Evolutionary conservation across 331 rosid genomes (phyloP).

Genomic region (Acacia concinna): DNA sequence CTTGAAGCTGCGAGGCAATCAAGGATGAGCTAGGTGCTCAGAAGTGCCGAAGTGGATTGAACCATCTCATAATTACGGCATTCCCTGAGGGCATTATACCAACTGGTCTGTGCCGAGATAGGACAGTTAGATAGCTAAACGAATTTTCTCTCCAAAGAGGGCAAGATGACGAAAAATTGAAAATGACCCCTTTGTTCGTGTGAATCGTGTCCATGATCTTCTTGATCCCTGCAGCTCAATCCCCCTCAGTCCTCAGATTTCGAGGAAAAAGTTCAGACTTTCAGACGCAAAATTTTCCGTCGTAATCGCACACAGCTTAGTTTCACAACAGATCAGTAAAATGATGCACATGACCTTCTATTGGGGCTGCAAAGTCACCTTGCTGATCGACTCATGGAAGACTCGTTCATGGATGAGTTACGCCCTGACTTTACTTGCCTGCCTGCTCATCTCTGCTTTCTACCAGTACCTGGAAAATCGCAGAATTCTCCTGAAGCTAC

Average conservation of each 20-base stretch:
- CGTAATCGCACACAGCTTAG: neutral
- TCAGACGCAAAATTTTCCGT: neutral
- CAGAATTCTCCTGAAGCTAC: slow-evolving; percentile 58
- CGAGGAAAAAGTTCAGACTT: neutral
- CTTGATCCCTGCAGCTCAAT: neutral
- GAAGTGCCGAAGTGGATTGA: neutral
- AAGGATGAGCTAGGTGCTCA: neutral
- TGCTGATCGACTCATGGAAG: slow-evolving; percentile 67
- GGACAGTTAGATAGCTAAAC: slow-evolving; percentile 17
- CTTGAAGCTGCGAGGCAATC: neutral
- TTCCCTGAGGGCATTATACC: neutral
- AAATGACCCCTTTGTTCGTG: neutral
- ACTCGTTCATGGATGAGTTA: slow-evolving; percentile 66
- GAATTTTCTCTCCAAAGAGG: neutral
- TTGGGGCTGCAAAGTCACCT: slow-evolving; percentile 71
- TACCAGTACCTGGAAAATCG: slow-evolving; percentile 71
- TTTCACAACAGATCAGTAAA: neutral
- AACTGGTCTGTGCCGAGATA: neutral
- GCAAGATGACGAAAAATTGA: neutral
- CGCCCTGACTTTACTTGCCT: slow-evolving; percentile 58
- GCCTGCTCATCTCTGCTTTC: slow-evolving; percentile 56
- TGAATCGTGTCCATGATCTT: neutral
- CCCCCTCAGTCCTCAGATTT: neutral
- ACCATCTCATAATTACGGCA: neutral
- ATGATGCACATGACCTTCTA: slow-evolving; percentile 98